These are phyloP conservation scores for Spinacia oleracea DNA, from an alignment of 179 eudicot genomes.

Conservation along the genomic window DNA sequence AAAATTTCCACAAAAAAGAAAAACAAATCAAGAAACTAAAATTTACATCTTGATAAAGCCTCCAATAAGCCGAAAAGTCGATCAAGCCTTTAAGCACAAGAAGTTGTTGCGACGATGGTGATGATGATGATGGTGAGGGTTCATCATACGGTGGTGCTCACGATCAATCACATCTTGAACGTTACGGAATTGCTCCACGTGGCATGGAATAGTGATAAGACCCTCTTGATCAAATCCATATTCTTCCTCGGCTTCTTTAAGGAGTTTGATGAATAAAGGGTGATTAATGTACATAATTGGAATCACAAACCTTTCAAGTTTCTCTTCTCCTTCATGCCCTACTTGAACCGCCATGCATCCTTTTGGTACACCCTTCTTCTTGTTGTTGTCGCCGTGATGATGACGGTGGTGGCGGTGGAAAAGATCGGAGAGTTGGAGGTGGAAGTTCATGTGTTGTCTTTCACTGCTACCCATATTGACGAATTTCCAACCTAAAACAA, in stretches of 20 bases:
- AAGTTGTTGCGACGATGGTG: constrained; percentile 46
- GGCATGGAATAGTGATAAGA: constrained; percentile 78
- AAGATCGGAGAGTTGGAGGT: constrained; percentile 31
- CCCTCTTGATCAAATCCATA: constrained; percentile 81
- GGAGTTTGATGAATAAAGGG: constrained; percentile 61
- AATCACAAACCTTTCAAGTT: constrained; percentile 56
- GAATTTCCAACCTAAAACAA: constrained; percentile 4
- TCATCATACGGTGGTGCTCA: constrained; percentile 34
- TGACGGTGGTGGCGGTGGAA: constrained; percentile 24
- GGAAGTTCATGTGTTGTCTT: constrained; percentile 38
- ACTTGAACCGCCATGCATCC: constrained; percentile 73
- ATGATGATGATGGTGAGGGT: constrained; percentile 32
- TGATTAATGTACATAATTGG: constrained; percentile 75
- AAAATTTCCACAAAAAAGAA: not conserved
- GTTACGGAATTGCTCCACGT: constrained; percentile 62
- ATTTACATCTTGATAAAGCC: constrained; percentile 24
- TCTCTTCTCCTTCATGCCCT: constrained; percentile 70
- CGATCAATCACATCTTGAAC: constrained; percentile 60
- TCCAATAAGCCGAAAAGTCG: not conserved
- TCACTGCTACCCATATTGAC: constrained; percentile 49
- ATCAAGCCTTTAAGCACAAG: constrained; percentile 72
- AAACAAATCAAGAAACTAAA: constrained; percentile 18
- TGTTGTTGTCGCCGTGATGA: constrained; percentile 25
- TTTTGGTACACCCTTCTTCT: constrained; percentile 55
- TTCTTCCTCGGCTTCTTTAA: constrained; percentile 87